phyloP scores from a whole-genome alignment of 2,329 filamentous ascomycete genomes.

The Pleomassaria siparia region DNA sequence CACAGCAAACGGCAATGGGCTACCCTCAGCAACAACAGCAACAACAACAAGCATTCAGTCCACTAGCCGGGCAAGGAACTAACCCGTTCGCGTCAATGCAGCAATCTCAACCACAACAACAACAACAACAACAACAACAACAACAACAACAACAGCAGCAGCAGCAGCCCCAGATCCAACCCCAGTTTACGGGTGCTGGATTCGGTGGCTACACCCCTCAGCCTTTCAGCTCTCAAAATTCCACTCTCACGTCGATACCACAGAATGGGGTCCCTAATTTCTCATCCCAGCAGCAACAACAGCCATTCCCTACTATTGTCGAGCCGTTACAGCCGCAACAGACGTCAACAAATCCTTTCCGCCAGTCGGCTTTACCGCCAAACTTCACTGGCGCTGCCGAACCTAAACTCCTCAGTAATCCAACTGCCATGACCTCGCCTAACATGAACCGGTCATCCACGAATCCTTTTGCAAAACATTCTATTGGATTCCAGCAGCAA shows the following conservation, averaged over 20 bases:
- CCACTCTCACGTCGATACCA: conserved; percentile 51
- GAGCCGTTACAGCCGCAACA: conserved; percentile 50
- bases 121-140: conserved; percentile 40
- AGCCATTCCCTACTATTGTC: conserved; percentile 33
- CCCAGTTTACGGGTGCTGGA: conserved; percentile 70
- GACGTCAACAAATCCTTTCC: conserved; percentile 86
- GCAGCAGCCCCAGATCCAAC: conserved; percentile 52
- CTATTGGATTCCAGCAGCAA: conserved; percentile 30
- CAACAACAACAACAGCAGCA: conserved; percentile 41
- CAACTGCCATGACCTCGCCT: conserved; percentile 43
- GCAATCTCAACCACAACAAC: conserved; percentile 76
- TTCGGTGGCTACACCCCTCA: conserved; percentile 80
- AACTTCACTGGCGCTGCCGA: conserved; percentile 22
- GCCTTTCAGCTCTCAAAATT: conserved; percentile 51
- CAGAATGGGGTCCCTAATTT: conserved; percentile 53
- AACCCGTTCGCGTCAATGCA: conserved; percentile 94
- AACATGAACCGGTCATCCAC: conserved; percentile 65
- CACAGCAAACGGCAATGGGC: conserved; percentile 24
- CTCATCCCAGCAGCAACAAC: conserved; percentile 38
- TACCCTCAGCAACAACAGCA: conserved; percentile 36
- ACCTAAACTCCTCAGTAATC: conserved; percentile 34
- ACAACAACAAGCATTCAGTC: conserved; percentile 55
- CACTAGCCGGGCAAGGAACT: conserved; percentile 65
- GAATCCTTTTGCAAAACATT: conserved; percentile 79
- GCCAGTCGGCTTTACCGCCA: conserved; percentile 75